Evolutionary conservation across 768 basidiomycete species (phyloP).

Genomic region (Agrocybe chaxingu): DNA sequence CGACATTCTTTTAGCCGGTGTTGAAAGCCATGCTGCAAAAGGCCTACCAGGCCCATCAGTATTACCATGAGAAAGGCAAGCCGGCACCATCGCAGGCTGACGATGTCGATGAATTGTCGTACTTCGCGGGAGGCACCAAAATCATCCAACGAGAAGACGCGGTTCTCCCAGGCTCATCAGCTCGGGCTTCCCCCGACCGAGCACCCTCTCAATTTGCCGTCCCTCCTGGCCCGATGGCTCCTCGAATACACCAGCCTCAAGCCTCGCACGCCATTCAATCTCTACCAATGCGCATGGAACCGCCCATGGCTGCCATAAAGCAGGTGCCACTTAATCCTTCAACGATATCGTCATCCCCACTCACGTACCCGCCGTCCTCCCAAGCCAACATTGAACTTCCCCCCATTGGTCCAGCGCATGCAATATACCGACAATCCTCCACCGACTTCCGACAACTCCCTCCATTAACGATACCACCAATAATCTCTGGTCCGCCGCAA

Average conservation of each 20-base stretch:
- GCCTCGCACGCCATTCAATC: neutral
- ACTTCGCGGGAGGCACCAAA: constrained; percentile 30
- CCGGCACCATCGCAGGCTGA: constrained; percentile 7
- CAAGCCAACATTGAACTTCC: neutral
- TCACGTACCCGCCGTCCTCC: constrained; percentile 2
- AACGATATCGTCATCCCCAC: neutral
- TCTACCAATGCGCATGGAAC: too few relatives aligned
- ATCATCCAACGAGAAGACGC: constrained; percentile 17
- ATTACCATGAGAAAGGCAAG: constrained; percentile 14
- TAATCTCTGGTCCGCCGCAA: neutral
- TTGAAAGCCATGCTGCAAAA: constrained; percentile 42
- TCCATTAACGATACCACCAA: neutral
- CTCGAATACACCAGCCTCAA: constrained; percentile 1
- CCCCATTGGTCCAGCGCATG: neutral
- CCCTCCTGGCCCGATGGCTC: neutral
- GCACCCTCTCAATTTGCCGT: neutral
- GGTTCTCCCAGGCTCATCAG: neutral
- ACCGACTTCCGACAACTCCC: neutral
- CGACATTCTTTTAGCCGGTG: constrained; percentile 33
- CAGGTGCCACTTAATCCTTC: neutral
- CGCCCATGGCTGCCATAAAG: too few relatives aligned
- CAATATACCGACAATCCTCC: too few relatives aligned
- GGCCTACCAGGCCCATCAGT: constrained; percentile 27
- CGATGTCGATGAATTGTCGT: constrained; percentile 31
- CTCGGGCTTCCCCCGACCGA: neutral